These are phyloP conservation scores for Chrysanthemum seticuspe DNA, from an alignment of 129 eudicot genomes.

Conservation along the genomic window DNA sequence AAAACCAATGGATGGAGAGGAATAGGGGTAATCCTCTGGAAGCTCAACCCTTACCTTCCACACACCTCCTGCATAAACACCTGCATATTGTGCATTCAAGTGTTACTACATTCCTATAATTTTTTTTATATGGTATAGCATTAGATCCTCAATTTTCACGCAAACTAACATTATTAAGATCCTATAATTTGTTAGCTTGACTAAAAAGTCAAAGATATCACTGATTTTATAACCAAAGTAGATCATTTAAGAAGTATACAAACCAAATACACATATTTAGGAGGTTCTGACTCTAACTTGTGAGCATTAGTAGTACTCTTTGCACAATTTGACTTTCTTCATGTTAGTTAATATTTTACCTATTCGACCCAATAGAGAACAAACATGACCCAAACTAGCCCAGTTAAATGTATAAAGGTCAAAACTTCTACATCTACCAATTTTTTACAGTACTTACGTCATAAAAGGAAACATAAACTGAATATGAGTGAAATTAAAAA, in stretches of 20 bases:
- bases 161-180: background rate
- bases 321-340: too few species aligned
- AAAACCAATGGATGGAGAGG: conserved; percentile 3
- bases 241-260: background rate
- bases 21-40: conserved; percentile 8
- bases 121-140: background rate
- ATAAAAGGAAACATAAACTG: background rate
- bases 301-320: too few species aligned
- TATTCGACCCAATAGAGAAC: background rate
- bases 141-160: background rate
- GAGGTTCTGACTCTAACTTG: too few species aligned
- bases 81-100: background rate
- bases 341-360: background rate
- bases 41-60: conserved; percentile 9
- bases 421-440: background rate
- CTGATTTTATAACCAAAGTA: background rate
- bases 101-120: too few species aligned
- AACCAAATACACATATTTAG: too few species aligned
- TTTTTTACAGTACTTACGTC: background rate
- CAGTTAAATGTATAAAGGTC: background rate
- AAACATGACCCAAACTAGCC: background rate
- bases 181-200: background rate
- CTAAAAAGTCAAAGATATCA: background rate
- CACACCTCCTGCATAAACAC: background rate
- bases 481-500: too few species aligned